Percentiles rank a stretch among this genome's conserved stretches.
Conservation (phyloP, 2,329 filamentous ascomycete species). For the Monilinia aucupariae region DNA sequence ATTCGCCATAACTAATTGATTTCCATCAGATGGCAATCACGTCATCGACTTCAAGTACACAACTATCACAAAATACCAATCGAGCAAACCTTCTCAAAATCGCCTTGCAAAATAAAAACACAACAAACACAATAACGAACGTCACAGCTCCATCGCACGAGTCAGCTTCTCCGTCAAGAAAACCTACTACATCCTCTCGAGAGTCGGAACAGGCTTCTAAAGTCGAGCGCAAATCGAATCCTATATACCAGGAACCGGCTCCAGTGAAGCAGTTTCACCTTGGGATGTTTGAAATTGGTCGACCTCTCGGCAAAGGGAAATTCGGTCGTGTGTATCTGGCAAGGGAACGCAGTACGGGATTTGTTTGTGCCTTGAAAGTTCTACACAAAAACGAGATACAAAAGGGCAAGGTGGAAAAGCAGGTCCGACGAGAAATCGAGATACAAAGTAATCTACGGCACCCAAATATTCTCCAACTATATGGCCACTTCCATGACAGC, state of each 20-base stretch:
- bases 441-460: constrained; percentile 69
- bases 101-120: constrained; percentile 71
- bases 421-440: constrained; percentile 67
- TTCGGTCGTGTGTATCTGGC: constrained; percentile 70
- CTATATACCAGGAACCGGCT: constrained; percentile 52
- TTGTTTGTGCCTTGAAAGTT: constrained; percentile 69
- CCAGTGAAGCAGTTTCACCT: constrained; percentile 62
- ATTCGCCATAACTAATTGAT: constrained; percentile 34
- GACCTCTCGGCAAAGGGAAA: constrained; percentile 67
- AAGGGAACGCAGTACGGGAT: constrained; percentile 61
- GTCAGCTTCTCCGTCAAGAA: constrained; percentile 48
- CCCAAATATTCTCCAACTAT: constrained; percentile 64
- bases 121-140: constrained; percentile 60
- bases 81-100: constrained; percentile 82
- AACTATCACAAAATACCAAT: constrained; percentile 49
- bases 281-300: constrained; percentile 72
- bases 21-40: constrained; percentile 28
- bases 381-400: constrained; percentile 66
- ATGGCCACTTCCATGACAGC: constrained; percentile 68
- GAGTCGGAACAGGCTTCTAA: constrained; percentile 46
- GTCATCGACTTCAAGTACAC: constrained; percentile 26
- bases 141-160: constrained; percentile 62
- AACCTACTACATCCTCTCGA: constrained; percentile 41
- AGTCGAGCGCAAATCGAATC: constrained; percentile 47
- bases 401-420: constrained; percentile 63